These are phyloP conservation scores for Monosporascus cannonballus DNA, from an alignment of 2,329 filamentous ascomycete species.

Conservation along the genomic window DNA sequence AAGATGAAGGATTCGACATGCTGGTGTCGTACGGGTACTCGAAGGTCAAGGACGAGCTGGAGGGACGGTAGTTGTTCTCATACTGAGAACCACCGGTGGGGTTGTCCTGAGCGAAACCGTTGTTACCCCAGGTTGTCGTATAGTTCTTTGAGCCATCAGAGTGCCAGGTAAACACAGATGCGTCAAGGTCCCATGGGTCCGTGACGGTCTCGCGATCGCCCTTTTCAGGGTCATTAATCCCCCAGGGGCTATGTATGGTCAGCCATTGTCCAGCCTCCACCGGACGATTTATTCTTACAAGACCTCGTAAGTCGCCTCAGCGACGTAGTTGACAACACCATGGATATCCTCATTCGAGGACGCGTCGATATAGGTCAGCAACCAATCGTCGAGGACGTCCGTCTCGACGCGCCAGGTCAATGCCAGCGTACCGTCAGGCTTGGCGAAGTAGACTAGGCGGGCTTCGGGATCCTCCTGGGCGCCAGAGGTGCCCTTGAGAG, in stretches of 20 bases:
- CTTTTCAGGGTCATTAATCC: conserved; percentile 46
- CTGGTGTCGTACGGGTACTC: conserved; percentile 36
- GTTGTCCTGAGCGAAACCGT: conserved; percentile 49
- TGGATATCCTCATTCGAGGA: conserved; percentile 38
- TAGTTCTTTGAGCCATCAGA: conserved; percentile 40
- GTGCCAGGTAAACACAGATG: conserved; percentile 50
- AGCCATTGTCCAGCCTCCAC: conserved; percentile 1
- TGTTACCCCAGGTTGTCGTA: conserved; percentile 52
- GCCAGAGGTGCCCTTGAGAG: conserved; percentile 42
- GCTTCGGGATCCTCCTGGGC: conserved; percentile 47
- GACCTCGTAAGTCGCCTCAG: conserved; percentile 49
- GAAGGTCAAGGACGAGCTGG: conserved; percentile 36
- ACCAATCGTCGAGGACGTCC: conserved; percentile 50
- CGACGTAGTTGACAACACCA: conserved; percentile 51
- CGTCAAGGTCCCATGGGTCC: conserved; percentile 40
- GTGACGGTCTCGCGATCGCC: conserved; percentile 36
- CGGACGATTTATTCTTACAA: conserved; percentile 30
- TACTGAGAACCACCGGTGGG: conserved; percentile 37
- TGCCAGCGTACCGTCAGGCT: conserved; percentile 38
- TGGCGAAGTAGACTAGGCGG: conserved; percentile 48
- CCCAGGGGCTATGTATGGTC: conserved; percentile 37
- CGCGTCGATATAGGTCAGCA: conserved; percentile 53
- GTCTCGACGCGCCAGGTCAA: conserved; percentile 55
- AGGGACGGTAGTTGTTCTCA: conserved; percentile 45
- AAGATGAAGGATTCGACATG: conserved; percentile 30